Evolutionary conservation across 2,329 filamentous ascomycete genomes (phyloP).

Genomic region (Phoma sp.): DNA sequence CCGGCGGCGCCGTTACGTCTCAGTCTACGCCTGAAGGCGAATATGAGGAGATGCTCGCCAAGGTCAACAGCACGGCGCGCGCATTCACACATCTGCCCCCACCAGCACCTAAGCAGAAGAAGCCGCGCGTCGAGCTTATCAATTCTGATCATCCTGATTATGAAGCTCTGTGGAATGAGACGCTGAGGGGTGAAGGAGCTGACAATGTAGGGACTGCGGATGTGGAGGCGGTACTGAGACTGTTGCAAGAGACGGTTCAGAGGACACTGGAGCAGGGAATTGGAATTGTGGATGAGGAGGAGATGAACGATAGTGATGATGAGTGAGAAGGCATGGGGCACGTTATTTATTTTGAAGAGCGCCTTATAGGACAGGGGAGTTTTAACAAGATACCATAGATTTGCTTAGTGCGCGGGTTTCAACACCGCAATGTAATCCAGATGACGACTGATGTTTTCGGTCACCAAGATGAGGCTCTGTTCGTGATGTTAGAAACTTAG

Average conservation of each 20-base stretch:
- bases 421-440: neutral
- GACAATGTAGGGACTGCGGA: neutral
- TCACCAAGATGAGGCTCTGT: too few species aligned
- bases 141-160: conserved; percentile 28
- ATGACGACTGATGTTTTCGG: neutral
- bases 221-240: conserved; percentile 5
- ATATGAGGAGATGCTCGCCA: conserved; percentile 80
- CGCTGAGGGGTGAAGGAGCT: conserved; percentile 8
- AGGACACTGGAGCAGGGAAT: conserved; percentile 13
- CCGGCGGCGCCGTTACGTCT: conserved; percentile 87
- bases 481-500: too few species aligned
- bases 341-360: neutral
- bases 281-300: conserved; percentile 13
- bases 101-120: conserved; percentile 18
- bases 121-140: conserved; percentile 22
- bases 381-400: conserved; percentile 15
- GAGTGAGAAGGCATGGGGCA: neutral
- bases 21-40: conserved; percentile 81
- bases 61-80: conserved; percentile 46
- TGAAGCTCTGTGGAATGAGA: conserved; percentile 24
- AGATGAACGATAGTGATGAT: neutral
- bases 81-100: conserved; percentile 33
- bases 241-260: conserved; percentile 17
- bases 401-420: conserved; percentile 5
- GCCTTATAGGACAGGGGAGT: neutral